Conservation (phyloP, 208 protist species). For the Trypanosoma boissoni region DNA sequence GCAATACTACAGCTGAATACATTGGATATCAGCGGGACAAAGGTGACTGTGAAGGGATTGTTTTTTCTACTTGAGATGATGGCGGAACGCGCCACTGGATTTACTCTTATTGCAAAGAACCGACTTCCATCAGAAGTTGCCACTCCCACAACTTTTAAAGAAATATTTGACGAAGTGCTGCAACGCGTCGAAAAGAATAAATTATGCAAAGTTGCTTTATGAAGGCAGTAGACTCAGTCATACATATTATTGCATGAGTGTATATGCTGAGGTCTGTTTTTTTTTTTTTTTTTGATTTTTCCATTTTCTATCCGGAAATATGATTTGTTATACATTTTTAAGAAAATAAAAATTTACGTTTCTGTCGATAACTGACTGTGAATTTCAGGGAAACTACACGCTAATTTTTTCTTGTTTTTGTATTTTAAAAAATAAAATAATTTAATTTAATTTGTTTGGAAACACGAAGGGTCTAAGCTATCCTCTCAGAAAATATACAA, state of each 20-base stretch:
- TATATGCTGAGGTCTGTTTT: not conserved
- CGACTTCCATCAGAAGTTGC: not conserved
- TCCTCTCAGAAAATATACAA: not conserved
- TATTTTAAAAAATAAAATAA: too few relatives aligned
- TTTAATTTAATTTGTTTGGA: not conserved
- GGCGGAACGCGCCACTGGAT: slow-evolving; percentile 54
- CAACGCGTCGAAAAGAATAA: not conserved
- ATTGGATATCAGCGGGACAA: slow-evolving; percentile 78
- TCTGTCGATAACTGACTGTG: too few relatives aligned
- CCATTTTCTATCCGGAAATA: slow-evolving; percentile 10
- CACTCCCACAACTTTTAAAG: not conserved
- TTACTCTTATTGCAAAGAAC: slow-evolving; percentile 43
- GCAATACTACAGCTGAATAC: slow-evolving; percentile 63
- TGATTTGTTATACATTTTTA: too few relatives aligned
- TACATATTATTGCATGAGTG: too few relatives aligned
- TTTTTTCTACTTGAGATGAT: slow-evolving; percentile 83
- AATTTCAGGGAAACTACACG: not conserved
- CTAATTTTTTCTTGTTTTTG: slow-evolving; percentile 19
- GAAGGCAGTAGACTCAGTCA: too few relatives aligned
- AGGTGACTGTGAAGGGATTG: slow-evolving; percentile 71
- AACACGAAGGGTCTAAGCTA: not conserved
- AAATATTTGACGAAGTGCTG: slow-evolving; percentile 1
- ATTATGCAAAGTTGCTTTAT: too few relatives aligned
- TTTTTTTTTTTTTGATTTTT: not conserved
- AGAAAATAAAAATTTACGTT: too few relatives aligned